Conservation (phyloP, 108 stramenopile species). For the Pelagomonas calceolata region DNA sequence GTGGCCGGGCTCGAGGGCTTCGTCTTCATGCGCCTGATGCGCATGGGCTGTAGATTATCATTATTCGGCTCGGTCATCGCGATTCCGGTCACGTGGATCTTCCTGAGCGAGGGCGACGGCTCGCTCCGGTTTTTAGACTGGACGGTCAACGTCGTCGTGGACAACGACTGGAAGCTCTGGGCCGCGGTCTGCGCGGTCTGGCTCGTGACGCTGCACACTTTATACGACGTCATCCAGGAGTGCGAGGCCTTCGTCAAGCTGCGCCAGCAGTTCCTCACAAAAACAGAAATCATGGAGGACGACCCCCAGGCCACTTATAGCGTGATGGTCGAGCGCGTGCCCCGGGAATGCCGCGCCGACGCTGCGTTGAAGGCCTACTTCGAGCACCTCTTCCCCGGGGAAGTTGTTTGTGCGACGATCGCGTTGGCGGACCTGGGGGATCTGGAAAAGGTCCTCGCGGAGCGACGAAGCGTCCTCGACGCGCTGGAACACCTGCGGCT, state of each 20-base stretch:
- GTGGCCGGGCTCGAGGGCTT: constrained; percentile 76
- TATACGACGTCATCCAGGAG: not conserved
- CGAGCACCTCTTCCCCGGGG: constrained; percentile 64
- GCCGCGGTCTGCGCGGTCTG: not conserved
- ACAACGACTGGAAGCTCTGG: not conserved
- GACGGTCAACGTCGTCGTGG: not conserved
- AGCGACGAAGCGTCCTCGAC: too few species aligned
- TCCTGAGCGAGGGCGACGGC: constrained; percentile 50
- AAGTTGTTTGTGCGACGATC: constrained; percentile 57
- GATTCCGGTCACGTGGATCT: constrained; percentile 50
- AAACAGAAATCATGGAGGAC: constrained; percentile 25
- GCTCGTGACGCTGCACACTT: not conserved
- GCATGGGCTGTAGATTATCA: constrained; percentile 67
- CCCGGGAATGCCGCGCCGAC: constrained; percentile 63
- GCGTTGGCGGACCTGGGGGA: constrained; percentile 61
- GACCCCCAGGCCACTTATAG: constrained; percentile 63
- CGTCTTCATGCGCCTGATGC: constrained; percentile 73
- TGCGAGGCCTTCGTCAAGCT: not conserved
- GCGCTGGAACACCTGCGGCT: too few species aligned
- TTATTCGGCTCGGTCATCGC: constrained; percentile 68
- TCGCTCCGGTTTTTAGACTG: not conserved
- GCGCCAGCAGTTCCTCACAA: not conserved
- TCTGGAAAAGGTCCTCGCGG: constrained; percentile 41
- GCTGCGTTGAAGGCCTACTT: constrained; percentile 69
- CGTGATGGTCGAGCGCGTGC: constrained; percentile 72